A percentile compares a stretch with the other conserved stretches of the same genome.
phyloP scores from a whole-genome alignment of 306 rosid genomes.

The Adenanthera pavonina region DNA sequence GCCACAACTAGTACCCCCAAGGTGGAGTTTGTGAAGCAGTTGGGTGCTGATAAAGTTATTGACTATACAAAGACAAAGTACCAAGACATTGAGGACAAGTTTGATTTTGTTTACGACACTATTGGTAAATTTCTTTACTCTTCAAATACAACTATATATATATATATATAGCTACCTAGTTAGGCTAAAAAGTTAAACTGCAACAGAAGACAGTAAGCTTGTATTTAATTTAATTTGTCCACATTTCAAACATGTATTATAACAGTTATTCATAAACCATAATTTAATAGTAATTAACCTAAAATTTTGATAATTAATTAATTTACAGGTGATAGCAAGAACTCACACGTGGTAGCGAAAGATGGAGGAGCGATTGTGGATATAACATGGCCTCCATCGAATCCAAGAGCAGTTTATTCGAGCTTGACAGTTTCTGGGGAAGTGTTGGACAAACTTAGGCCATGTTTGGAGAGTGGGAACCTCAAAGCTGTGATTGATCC shows the following conservation, averaged over 20 bases:
- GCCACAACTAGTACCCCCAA: slow-evolving; percentile 51
- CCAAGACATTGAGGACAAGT: slow-evolving; percentile 43
- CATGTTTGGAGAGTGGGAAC: slow-evolving; percentile 44
- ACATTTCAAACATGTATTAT: too few species aligned
- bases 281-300: too few species aligned
- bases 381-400: slow-evolving; percentile 56
- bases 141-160: neutral
- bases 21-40: slow-evolving; percentile 44
- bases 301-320: neutral
- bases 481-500: slow-evolving; percentile 54
- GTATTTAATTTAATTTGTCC: too few species aligned
- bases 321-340: slow-evolving; percentile 51
- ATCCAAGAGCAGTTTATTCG: slow-evolving; percentile 55
- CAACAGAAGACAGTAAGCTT: too few species aligned
- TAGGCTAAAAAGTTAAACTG: too few species aligned
- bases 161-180: too few species aligned
- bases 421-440: slow-evolving; percentile 53
- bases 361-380: slow-evolving; percentile 44
- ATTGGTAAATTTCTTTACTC: slow-evolving; percentile 37
- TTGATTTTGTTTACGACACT: slow-evolving; percentile 51
- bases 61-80: slow-evolving; percentile 47
- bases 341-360: slow-evolving; percentile 46
- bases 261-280: too few species aligned
- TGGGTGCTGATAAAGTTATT: slow-evolving; percentile 54
- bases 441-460: slow-evolving; percentile 45